These are phyloP conservation scores for Blastobotrys capitulatus DNA, from an alignment of 1,139 yeast genomes.

Conservation along the genomic window DNA sequence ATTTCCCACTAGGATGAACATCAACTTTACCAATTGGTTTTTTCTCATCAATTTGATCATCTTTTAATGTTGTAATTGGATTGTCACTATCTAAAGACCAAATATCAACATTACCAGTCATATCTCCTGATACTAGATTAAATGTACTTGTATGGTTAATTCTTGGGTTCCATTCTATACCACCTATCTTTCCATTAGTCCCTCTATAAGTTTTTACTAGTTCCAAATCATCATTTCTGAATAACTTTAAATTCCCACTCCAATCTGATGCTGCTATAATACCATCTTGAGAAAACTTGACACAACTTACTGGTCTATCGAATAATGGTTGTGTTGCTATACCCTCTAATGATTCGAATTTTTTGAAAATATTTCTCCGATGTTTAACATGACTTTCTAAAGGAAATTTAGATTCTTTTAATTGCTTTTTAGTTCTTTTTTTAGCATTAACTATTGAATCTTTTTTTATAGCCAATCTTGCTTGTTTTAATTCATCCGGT, in stretches of 20 bases:
- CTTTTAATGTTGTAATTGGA: slow-evolving; percentile 27
- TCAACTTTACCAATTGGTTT: slow-evolving; percentile 57
- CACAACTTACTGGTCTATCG: slow-evolving; percentile 61
- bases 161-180: slow-evolving; percentile 57
- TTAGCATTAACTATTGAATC: slow-evolving; percentile 47
- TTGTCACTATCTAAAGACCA: slow-evolving; percentile 35
- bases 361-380: slow-evolving; percentile 43
- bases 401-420: slow-evolving; percentile 20
- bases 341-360: slow-evolving; percentile 41
- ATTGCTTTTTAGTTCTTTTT: slow-evolving; percentile 38
- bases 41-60: slow-evolving; percentile 49
- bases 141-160: slow-evolving; percentile 22
- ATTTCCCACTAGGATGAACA: slow-evolving; percentile 59
- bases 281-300: slow-evolving; percentile 41
- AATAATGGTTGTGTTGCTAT: slow-evolving; percentile 67
- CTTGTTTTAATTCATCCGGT: slow-evolving; percentile 45
- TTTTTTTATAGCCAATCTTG: slow-evolving; percentile 48
- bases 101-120: slow-evolving; percentile 51
- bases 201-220: slow-evolving; percentile 36
- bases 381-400: slow-evolving; percentile 36
- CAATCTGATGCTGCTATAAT: slow-evolving; percentile 71
- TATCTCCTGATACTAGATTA: slow-evolving; percentile 52
- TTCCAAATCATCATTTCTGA: slow-evolving; percentile 40
- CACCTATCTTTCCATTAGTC: slow-evolving; percentile 61
- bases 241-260: slow-evolving; percentile 64